phyloP scores from a whole-genome alignment of 2,329 filamentous ascomycete species.

The Ascomycota sp. region DNA sequence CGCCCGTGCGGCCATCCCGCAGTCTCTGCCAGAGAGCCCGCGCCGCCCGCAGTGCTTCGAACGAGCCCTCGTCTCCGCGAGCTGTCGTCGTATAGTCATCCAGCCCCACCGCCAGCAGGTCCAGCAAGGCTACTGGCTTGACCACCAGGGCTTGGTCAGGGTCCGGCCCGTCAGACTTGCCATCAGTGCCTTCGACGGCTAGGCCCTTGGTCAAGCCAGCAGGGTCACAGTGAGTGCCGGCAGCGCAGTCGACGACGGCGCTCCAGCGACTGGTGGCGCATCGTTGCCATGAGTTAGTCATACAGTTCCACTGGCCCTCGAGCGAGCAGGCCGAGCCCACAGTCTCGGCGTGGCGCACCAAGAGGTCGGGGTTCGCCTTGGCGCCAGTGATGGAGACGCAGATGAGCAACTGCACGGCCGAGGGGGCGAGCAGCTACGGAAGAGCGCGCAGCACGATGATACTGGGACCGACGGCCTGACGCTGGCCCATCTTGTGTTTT shows the following conservation, averaged over 20 bases:
- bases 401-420: no score
- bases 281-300: slow-evolving; percentile 26
- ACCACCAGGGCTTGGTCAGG: slow-evolving; percentile 21
- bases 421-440: background rate
- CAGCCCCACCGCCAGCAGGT: slow-evolving; percentile 35
- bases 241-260: slow-evolving; percentile 19
- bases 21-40: slow-evolving; percentile 34
- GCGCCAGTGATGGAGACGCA: background rate
- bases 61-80: slow-evolving; percentile 74
- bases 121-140: slow-evolving; percentile 19
- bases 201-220: slow-evolving; percentile 20
- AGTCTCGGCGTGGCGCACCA: slow-evolving; percentile 8
- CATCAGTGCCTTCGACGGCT: slow-evolving; percentile 26
- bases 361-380: no score
- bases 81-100: slow-evolving; percentile 85
- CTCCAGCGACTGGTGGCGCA: slow-evolving; percentile 28
- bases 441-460: background rate
- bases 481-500: no score
- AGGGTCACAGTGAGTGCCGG: slow-evolving; percentile 24
- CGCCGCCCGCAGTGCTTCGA: slow-evolving; percentile 63
- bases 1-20: slow-evolving; percentile 1
- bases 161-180: slow-evolving; percentile 30
- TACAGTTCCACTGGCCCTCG: slow-evolving; percentile 36
- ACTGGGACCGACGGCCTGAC: background rate
- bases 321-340: slow-evolving; percentile 19